phyloP scores from a whole-genome alignment of 805 yeast genomes.

The Saccharomycopsis sp. region DNA sequence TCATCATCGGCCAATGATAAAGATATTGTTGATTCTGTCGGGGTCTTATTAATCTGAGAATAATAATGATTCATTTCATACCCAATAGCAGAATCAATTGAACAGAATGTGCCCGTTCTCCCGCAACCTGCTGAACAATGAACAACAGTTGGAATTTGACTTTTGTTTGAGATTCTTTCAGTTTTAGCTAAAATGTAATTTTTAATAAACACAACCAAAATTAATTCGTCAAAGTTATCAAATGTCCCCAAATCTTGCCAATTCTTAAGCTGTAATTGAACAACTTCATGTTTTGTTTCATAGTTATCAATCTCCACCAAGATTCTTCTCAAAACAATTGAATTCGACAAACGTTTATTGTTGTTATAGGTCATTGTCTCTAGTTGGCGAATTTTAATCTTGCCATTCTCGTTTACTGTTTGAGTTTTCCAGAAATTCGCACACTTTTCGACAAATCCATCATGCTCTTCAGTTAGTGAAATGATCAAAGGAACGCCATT shows the following conservation, averaged over 20 bases:
- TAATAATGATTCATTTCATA: conserved; percentile 9
- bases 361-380: conserved; percentile 18
- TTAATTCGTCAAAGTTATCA: conserved; percentile 31
- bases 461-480: conserved; percentile 69
- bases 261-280: conserved; percentile 68
- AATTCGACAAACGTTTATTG: conserved; percentile 4
- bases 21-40: neutral
- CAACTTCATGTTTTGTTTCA: conserved; percentile 36
- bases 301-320: conserved; percentile 31
- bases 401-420: conserved; percentile 32
- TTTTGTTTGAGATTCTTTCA: neutral
- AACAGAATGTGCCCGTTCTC: conserved; percentile 83
- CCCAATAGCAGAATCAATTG: conserved; percentile 55
- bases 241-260: conserved; percentile 84
- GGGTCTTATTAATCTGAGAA: neutral
- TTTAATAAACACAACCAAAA: conserved; percentile 17
- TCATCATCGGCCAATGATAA: neutral
- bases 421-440: conserved; percentile 74
- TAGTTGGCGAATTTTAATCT: conserved; percentile 14
- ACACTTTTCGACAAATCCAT: conserved; percentile 77
- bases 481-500: conserved; percentile 60
- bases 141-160: conserved; percentile 54
- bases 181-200: conserved; percentile 2
- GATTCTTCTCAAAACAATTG: conserved; percentile 37
- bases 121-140: conserved; percentile 99